These are phyloP conservation scores for Tephrocybe rancida DNA, from an alignment of 768 basidiomycete genomes.

Conservation along the genomic window DNA sequence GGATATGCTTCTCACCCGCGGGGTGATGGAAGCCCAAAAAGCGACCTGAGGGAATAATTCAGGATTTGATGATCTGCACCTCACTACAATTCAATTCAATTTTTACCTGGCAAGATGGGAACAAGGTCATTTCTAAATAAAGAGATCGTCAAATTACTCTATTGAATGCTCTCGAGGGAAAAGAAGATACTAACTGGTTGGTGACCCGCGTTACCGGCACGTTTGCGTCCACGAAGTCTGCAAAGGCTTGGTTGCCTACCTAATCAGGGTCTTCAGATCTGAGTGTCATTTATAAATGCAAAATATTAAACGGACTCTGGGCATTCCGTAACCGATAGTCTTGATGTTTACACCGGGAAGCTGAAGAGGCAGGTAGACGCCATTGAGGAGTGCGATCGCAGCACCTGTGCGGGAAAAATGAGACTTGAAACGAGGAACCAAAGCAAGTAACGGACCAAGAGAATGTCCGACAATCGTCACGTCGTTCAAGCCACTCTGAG, in stretches of 20 bases:
- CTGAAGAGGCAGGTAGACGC: slow-evolving; percentile 55
- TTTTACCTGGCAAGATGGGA: slow-evolving; percentile 32
- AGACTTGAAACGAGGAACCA: too few species aligned
- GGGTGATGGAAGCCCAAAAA: slow-evolving; percentile 44
- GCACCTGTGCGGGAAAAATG: slow-evolving; percentile 27
- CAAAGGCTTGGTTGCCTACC: slow-evolving; percentile 39
- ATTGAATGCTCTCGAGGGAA: not conserved
- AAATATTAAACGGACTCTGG: slow-evolving; percentile 31
- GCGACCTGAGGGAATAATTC: slow-evolving; percentile 15
- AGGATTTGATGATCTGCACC: not conserved
- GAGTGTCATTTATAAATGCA: not conserved
- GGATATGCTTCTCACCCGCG: slow-evolving; percentile 44
- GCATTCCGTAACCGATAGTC: slow-evolving; percentile 44
- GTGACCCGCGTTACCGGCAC: slow-evolving; percentile 20
- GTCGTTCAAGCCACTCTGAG: slow-evolving; percentile 29
- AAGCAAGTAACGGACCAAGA: slow-evolving; percentile 17
- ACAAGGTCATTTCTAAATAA: slow-evolving; percentile 17
- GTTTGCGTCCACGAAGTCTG: slow-evolving; percentile 25
- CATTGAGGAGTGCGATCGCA: slow-evolving; percentile 46
- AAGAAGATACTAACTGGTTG: slow-evolving; percentile 6
- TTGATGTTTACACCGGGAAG: slow-evolving; percentile 41
- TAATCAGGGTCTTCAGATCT: slow-evolving; percentile 4
- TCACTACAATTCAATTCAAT: not conserved
- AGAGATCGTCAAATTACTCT: not conserved
- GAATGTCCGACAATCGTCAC: slow-evolving; percentile 51